Base-by-base conservation (phyloP, 768 basidiomycete species). In the Kwoniella pini region DNA sequence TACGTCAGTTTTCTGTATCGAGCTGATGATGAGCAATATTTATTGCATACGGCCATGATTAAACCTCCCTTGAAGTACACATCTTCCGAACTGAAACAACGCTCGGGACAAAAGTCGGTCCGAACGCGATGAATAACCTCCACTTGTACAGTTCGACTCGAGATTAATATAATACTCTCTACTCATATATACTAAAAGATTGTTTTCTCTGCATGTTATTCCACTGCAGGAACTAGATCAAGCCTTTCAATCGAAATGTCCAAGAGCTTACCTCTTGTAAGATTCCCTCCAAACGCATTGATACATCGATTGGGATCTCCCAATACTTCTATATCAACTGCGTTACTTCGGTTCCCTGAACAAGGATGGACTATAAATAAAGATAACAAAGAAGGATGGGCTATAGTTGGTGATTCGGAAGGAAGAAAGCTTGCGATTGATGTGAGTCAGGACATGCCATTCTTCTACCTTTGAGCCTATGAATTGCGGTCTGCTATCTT, bases 371-470 rank as follows among this genome's bases (percentile, higher is more conserved):
- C 69, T 11, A 70, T 75, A 30, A 44, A 40, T n/a, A 42, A 24
- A 45, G 13, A 15, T 9, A 28, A 54, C 22, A 54, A 38, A 40
- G 53, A 90, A 71, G 85, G 82, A 15, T 91, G 90, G 90, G 90
- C 87, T 0, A 82, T 91, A 9, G 81, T 91, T 3, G 85, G 86
- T 1, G 83, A 85, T 27, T 84, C 84, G 1, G 82, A 85, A 19
- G 84, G 85, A 21, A 84, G 86, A 62, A 88, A 88, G 63, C 78
- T 83, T 0, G 79, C 90, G 13, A 83, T 91, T 60, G 85, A 88
- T 81, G 90, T 89, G 71, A 53, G 82, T 60, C 26, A 11, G n/a
- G 22, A 19, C n/a, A n/a, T n/a, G n/a, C n/a, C n/a, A n/a, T n/a
- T n/a, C n/a, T n/a, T n/a, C n/a, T n/a, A n/a, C n/a, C n/a, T n/a